Evolutionary conservation across 2,329 filamentous ascomycete genomes (phyloP).

Genomic region (Stromatinia cepivora): DNA sequence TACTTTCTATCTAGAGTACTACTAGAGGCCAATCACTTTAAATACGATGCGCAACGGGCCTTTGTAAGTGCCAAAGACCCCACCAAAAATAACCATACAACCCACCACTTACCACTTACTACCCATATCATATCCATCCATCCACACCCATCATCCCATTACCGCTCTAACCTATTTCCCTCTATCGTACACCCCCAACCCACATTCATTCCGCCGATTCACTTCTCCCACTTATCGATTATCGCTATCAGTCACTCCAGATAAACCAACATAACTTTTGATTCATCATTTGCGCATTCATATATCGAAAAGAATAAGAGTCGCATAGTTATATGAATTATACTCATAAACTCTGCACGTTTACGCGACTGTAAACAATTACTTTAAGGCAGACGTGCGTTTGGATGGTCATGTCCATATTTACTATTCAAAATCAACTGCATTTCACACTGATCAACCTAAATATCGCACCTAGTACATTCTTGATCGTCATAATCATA

Average conservation of each 20-base stretch:
- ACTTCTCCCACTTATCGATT: conserved; percentile 19
- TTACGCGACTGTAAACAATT: conserved; percentile 21
- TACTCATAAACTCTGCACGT: not conserved
- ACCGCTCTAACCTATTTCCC: not conserved
- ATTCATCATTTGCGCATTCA: conserved; percentile 15
- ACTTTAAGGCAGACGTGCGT: not conserved
- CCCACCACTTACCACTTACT: not conserved
- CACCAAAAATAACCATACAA: not conserved
- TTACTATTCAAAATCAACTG: conserved; percentile 40
- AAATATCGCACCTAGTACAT: conserved; percentile 39
- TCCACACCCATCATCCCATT: too few species aligned
- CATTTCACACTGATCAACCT: conserved; percentile 39
- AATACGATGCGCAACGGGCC: not conserved
- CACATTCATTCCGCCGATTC: conserved; percentile 2
- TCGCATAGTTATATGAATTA: conserved; percentile 18
- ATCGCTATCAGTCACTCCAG: conserved; percentile 9
- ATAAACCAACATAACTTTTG: conserved; percentile 12
- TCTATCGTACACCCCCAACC: not conserved
- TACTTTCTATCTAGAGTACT: not conserved
- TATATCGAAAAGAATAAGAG: not conserved
- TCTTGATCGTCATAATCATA: conserved; percentile 34
- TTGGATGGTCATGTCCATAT: conserved; percentile 36
- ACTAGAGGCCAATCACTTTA: not conserved
- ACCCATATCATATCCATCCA: too few species aligned
- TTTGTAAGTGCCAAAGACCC: not conserved